Percentiles rank a stretch among this genome's conserved stretches.
Evolutionary conservation across 495 filamentous ascomycete genomes (phyloP).

Genomic region (Xylaria longipes): DNA sequence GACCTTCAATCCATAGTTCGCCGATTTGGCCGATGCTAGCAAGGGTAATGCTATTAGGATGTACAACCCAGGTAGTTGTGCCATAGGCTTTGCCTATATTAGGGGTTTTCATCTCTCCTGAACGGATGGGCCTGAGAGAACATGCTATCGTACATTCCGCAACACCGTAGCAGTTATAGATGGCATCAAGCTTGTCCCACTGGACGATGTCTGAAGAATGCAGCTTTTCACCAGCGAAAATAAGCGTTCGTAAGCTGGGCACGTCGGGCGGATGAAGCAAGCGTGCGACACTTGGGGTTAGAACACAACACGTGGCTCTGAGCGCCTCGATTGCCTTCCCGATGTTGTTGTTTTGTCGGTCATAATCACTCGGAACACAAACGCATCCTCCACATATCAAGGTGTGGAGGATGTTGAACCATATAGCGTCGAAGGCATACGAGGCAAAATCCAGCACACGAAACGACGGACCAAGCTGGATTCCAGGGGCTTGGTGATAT

Average conservation of each 20-base stretch:
- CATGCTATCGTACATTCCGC: background rate
- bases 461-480: background rate
- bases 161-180: background rate
- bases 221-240: background rate
- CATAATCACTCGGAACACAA: conserved; percentile 64
- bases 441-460: conserved; percentile 63
- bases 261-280: background rate
- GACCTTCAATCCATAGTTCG: conserved; percentile 27
- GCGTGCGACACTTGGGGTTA: background rate
- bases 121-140: background rate
- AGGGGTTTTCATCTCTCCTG: background rate
- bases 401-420: conserved; percentile 61
- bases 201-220: background rate
- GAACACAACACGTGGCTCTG: conserved; percentile 26
- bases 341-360: background rate
- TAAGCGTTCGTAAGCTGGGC: background rate
- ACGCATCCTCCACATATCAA: conserved; percentile 66
- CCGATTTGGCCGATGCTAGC: conserved; percentile 45
- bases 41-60: conserved; percentile 40
- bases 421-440: conserved; percentile 64
- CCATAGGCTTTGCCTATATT: background rate
- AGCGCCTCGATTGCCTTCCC: conserved; percentile 30
- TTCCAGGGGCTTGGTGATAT: background rate
- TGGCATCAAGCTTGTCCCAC: background rate
- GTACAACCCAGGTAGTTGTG: conserved; percentile 36